Conservation (phyloP, 2,329 filamentous ascomycete genomes). For the Grosmannia clavigera region DNA sequence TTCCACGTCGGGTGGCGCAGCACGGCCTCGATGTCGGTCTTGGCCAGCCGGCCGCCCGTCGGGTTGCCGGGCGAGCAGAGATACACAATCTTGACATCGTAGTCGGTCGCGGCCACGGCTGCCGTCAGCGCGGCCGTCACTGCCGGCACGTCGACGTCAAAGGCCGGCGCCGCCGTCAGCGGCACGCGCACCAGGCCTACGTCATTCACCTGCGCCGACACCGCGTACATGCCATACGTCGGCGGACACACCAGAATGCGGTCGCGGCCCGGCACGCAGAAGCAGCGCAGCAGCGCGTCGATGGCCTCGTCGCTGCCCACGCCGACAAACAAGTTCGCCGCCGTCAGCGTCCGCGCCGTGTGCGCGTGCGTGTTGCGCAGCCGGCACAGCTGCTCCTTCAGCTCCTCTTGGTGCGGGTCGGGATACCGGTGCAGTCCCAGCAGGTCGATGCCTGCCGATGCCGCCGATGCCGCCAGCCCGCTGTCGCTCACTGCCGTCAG, state of each 20-base stretch:
- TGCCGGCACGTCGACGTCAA: conserved; percentile 59
- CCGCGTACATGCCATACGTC: conserved; percentile 97
- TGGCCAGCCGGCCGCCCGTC: conserved; percentile 66
- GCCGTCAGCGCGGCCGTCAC: conserved; percentile 48
- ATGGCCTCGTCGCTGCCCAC: conserved; percentile 96
- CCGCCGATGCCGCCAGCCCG: conserved; percentile 54
- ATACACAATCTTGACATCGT: conserved; percentile 75
- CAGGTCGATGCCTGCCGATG: conserved; percentile 52
- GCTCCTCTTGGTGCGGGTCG: conserved; percentile 79
- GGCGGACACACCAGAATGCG: conserved; percentile 91
- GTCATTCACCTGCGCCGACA: conserved; percentile 91
- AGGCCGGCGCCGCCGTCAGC: conserved; percentile 57
- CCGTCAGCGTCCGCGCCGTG: conserved; percentile 58
- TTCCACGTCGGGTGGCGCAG: conserved; percentile 90
- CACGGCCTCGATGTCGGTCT: conserved; percentile 59
- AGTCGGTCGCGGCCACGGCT: conserved; percentile 17
- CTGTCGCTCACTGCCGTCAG: conserved; percentile 65
- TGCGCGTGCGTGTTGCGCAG: conserved; percentile 78
- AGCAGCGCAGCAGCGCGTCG: conserved; percentile 83
- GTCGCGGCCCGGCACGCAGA: conserved; percentile 78
- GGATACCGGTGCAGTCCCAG: conserved; percentile 85
- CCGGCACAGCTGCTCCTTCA: conserved; percentile 78
- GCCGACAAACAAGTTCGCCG: conserved; percentile 83
- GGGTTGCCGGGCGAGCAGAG: conserved; percentile 94
- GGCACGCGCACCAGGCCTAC: conserved; percentile 78